A percentile compares a stretch with the other conserved stretches of the same genome.
Conservation (phyloP, 306 rosid species). For the Mimosa bimucronata region DNA sequence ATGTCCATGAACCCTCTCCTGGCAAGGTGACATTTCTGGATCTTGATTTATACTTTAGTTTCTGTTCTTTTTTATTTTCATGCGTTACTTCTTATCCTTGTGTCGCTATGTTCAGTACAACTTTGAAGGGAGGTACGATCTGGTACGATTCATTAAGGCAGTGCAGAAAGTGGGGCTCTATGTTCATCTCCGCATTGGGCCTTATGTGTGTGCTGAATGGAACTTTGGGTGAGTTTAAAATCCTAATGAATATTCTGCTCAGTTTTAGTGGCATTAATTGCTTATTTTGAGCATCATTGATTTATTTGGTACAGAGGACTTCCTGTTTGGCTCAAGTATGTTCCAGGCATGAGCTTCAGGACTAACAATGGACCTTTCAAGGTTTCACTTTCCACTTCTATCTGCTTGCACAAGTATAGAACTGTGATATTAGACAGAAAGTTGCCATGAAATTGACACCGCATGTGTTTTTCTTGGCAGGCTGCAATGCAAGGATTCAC, state of each 20-base stretch:
- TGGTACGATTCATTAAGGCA: slow-evolving; percentile 86
- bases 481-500: slow-evolving; percentile 93
- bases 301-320: slow-evolving; percentile 66
- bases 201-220: slow-evolving; percentile 98
- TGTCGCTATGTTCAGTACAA: slow-evolving; percentile 59
- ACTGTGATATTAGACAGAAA: background rate
- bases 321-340: slow-evolving; percentile 97
- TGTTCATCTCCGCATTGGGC: slow-evolving; percentile 96
- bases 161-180: slow-evolving; percentile 88
- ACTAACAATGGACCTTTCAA: slow-evolving; percentile 91
- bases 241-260: slow-evolving; percentile 4
- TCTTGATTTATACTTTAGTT: slow-evolving; percentile 29
- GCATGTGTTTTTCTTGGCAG: slow-evolving; percentile 44
- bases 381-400: slow-evolving; percentile 45
- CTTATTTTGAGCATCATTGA: slow-evolving; percentile 20
- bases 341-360: slow-evolving; percentile 95
- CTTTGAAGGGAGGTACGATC: slow-evolving; percentile 92
- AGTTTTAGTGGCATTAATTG: slow-evolving; percentile 18
- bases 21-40: slow-evolving; percentile 71
- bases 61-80: background rate
- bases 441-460: slow-evolving; percentile 4
- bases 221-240: slow-evolving; percentile 73
- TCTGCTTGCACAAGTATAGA: background rate
- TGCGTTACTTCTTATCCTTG: background rate
- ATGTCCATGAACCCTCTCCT: slow-evolving; percentile 95